A percentile compares a stretch with the other conserved stretches of the same genome.
phyloP scores from a whole-genome alignment of 2,329 filamentous ascomycete genomes.

The Neonectria faginata region DNA sequence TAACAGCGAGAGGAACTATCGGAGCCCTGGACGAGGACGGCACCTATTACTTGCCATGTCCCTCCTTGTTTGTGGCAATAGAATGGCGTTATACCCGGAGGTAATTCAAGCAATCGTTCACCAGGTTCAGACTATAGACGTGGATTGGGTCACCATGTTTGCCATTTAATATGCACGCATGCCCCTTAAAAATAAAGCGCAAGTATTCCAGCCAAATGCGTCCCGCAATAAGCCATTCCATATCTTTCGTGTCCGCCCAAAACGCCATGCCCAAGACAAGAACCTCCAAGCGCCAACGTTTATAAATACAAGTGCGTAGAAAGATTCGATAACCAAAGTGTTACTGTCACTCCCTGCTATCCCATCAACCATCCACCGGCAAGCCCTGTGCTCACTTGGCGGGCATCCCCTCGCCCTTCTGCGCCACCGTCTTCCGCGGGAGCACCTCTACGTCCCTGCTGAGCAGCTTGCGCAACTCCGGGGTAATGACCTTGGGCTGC shows the following conservation, averaged over 20 bases:
- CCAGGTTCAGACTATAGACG: background rate
- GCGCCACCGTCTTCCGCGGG: slow-evolving; percentile 51
- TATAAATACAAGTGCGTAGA: slow-evolving; percentile 30
- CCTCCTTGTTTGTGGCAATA: slow-evolving; percentile 34
- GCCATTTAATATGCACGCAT: slow-evolving; percentile 8
- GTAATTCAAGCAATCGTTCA: slow-evolving; percentile 11
- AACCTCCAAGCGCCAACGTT: slow-evolving; percentile 17
- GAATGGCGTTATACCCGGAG: slow-evolving; percentile 41
- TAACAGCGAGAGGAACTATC: background rate
- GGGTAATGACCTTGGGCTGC: slow-evolving; percentile 64
- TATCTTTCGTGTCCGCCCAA: slow-evolving; percentile 6
- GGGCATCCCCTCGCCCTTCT: slow-evolving; percentile 53
- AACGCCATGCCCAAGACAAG: slow-evolving; percentile 36
- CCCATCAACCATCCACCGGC: background rate
- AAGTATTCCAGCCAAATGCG: slow-evolving; percentile 5
- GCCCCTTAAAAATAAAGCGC: slow-evolving; percentile 3
- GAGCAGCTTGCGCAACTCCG: slow-evolving; percentile 66
- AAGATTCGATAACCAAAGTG: background rate
- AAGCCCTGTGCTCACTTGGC: slow-evolving; percentile 36
- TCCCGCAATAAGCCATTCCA: background rate
- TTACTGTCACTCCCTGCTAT: background rate
- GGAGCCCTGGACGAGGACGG: background rate
- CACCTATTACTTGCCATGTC: slow-evolving; percentile 16
- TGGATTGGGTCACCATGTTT: background rate
- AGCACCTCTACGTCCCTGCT: slow-evolving; percentile 61